Percentiles rank a stretch among this genome's conserved stretches.
These are phyloP conservation scores for Suillus decipiens DNA, from an alignment of 768 basidiomycete genomes.

Conservation along the genomic window DNA sequence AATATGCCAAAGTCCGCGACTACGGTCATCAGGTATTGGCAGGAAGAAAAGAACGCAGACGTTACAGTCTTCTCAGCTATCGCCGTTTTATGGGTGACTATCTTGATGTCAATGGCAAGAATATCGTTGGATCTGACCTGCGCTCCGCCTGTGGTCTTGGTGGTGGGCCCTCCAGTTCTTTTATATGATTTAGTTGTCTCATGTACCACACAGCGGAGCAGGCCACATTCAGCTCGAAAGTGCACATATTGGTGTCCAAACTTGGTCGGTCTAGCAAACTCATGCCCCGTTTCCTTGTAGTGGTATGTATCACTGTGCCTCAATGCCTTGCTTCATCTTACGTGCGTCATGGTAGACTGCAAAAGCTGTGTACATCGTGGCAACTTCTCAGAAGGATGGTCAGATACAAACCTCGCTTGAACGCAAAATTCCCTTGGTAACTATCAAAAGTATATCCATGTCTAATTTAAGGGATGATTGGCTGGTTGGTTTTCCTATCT, in stretches of 20 bases:
- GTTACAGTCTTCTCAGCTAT: slow-evolving; percentile 93
- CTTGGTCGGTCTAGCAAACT: slow-evolving; percentile 85
- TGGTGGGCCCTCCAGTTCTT: slow-evolving; percentile 46
- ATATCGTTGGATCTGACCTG: slow-evolving; percentile 75
- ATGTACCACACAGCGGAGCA: slow-evolving; percentile 54
- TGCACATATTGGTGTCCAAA: slow-evolving; percentile 84
- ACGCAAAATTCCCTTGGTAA: slow-evolving; percentile 86
- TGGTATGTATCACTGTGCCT: slow-evolving; percentile 56
- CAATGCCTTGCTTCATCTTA: not conserved
- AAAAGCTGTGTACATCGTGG: slow-evolving; percentile 82
- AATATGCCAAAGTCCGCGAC: slow-evolving; percentile 88
- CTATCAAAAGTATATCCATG: slow-evolving; percentile 84
- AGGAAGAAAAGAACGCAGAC: slow-evolving; percentile 87
- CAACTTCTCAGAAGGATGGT: slow-evolving; percentile 65
- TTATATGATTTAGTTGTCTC: not conserved
- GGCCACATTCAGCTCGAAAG: slow-evolving; percentile 82
- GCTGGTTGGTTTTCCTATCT: slow-evolving; percentile 59
- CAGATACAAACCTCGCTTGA: slow-evolving; percentile 61
- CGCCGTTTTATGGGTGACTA: slow-evolving; percentile 97
- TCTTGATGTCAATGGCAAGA: slow-evolving; percentile 83
- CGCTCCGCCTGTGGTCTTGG: slow-evolving; percentile 70
- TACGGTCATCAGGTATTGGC: slow-evolving; percentile 93
- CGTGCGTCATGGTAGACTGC: slow-evolving; percentile 22
- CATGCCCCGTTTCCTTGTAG: slow-evolving; percentile 85
- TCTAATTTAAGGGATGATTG: slow-evolving; percentile 94